Evolutionary conservation across 192 early-diverging fungal genomes (phyloP).

Genomic region (Backusella parvicylindrica): DNA sequence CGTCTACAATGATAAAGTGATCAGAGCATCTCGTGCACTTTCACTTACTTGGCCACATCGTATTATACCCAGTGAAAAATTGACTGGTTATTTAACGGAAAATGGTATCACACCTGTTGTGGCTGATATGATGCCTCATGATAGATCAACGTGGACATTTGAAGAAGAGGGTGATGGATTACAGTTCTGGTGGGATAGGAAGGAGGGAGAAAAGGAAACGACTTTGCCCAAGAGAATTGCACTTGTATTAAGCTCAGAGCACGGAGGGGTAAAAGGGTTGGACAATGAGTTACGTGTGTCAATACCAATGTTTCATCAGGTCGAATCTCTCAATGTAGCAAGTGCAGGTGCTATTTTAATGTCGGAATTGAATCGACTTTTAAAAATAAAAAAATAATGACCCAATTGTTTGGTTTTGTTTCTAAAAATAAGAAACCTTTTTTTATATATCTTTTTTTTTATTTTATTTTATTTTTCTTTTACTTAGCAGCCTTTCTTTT

Average conservation of each 20-base stretch:
- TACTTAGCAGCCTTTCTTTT: not conserved
- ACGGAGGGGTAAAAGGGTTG: conserved; percentile 34
- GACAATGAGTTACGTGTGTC: conserved; percentile 35
- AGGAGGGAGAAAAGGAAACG: not conserved
- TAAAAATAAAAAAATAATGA: conserved; percentile 14
- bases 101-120: conserved; percentile 35
- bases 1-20: conserved; percentile 44
- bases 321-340: conserved; percentile 46
- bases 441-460: not conserved
- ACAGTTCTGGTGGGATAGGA: conserved; percentile 22
- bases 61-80: conserved; percentile 2
- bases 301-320: conserved; percentile 40
- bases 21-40: conserved; percentile 40
- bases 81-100: conserved; percentile 14
- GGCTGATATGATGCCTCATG: conserved; percentile 42
- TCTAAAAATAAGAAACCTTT: conserved; percentile 16
- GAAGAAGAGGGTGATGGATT: not conserved
- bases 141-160: conserved; percentile 5
- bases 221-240: conserved; percentile 33
- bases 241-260: conserved; percentile 44
- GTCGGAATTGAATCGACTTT: conserved; percentile 41
- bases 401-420: too few species aligned
- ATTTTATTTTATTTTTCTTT: not conserved
- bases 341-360: conserved; percentile 42
- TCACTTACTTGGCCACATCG: conserved; percentile 37